Evolutionary conservation across 225 moss, liverwort and hornwort species (phyloP).

Genomic region (Anthoceros angustus): DNA sequence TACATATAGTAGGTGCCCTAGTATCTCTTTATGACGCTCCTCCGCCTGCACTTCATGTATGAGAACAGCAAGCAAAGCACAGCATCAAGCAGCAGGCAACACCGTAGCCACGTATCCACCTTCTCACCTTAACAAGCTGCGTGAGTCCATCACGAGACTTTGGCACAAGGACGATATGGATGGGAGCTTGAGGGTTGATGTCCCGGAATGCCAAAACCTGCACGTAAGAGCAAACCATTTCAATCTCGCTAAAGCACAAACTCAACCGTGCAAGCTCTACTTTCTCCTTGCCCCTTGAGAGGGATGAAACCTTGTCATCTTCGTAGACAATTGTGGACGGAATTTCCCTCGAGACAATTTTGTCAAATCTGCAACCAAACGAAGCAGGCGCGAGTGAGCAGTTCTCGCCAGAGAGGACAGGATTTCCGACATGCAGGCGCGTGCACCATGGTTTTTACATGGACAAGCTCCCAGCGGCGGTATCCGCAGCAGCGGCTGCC

Average conservation of each 20-base stretch:
- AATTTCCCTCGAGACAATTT: slow-evolving; percentile 25
- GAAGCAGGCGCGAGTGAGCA: background rate
- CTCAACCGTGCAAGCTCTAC: background rate
- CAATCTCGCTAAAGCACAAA: background rate
- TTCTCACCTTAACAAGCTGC: slow-evolving; percentile 26
- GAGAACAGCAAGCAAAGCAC: background rate
- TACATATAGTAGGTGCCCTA: slow-evolving; percentile 36
- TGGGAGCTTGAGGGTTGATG: slow-evolving; percentile 33
- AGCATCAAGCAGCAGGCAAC: background rate
- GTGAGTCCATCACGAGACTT: slow-evolving; percentile 40
- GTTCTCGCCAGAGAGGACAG: background rate
- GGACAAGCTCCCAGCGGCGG: background rate
- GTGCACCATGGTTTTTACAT: background rate
- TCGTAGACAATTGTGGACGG: slow-evolving; percentile 22
- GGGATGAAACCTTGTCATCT: slow-evolving; percentile 24
- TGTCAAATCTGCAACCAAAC: slow-evolving; percentile 27
- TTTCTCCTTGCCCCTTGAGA: background rate
- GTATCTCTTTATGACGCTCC: slow-evolving; percentile 31
- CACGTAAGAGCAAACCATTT: background rate
- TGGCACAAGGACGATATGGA: slow-evolving; percentile 38
- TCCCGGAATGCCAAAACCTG: slow-evolving; percentile 40
- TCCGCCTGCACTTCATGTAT: slow-evolving; percentile 13
- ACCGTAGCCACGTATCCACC: background rate
- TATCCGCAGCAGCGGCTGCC: background rate
- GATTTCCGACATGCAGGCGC: background rate